A percentile compares a stretch with the other conserved stretches of the same genome.
Evolutionary conservation across 2,329 filamentous ascomycete genomes (phyloP).

Genomic region (Aspergillus fijiensis): DNA sequence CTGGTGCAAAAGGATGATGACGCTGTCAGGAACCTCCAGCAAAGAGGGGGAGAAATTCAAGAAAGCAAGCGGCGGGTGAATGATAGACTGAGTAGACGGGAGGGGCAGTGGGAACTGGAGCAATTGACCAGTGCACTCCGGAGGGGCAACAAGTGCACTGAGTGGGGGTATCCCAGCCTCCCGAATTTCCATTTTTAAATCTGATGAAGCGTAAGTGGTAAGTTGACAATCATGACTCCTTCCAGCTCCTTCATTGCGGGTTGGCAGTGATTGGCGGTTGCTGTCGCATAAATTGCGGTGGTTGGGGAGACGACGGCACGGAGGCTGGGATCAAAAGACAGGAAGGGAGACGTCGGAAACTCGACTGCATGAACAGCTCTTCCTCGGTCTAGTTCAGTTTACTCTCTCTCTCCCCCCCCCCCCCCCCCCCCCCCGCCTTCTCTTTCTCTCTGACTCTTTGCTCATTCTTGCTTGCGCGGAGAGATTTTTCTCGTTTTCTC

Average conservation of each 20-base stretch:
- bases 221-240: slow-evolving; percentile 2
- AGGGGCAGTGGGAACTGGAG: background rate
- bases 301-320: slow-evolving; percentile 30
- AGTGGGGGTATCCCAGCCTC: slow-evolving; percentile 5
- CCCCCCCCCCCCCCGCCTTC: background rate
- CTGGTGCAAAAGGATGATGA: background rate
- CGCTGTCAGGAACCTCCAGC: slow-evolving; percentile 5
- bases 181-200: slow-evolving; percentile 7
- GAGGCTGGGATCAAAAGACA: slow-evolving; percentile 32
- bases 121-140: background rate
- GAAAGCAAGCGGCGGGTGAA: background rate
- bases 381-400: background rate
- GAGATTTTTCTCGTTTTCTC: background rate
- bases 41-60: background rate
- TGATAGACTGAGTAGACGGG: background rate
- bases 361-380: background rate
- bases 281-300: slow-evolving; percentile 34
- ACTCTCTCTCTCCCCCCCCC: too few relatives aligned
- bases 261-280: slow-evolving; percentile 15
- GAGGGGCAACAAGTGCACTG: background rate
- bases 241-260: background rate
- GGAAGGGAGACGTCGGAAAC: background rate
- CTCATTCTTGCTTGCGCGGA: background rate
- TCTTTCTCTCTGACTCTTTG: background rate
- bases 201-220: slow-evolving; percentile 1